Conservation (phyloP, 805 yeast species). For the Ascoidea tarda region DNA sequence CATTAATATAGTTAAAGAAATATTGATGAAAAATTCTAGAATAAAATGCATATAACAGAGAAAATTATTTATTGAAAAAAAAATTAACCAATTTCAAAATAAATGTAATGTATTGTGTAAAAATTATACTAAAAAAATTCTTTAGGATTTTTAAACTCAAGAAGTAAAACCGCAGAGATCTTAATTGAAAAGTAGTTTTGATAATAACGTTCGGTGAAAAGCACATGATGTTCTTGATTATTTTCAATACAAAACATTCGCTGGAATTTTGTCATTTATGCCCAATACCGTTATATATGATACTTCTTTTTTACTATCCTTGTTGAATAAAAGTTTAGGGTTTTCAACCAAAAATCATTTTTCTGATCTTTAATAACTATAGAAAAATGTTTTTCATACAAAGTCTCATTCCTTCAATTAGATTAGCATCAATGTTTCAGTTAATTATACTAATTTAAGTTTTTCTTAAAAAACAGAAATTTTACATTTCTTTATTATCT, state of each 20-base stretch:
- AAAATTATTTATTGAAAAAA: background rate
- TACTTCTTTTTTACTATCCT: background rate
- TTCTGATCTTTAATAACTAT: background rate
- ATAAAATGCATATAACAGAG: no score
- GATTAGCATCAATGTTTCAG: no score
- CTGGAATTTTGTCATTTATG: conserved; percentile 3
- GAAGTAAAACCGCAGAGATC: no score
- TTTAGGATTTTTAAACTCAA: no score
- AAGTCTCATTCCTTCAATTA: background rate
- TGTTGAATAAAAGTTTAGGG: background rate
- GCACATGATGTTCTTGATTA: background rate
- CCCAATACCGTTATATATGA: conserved; percentile 7
- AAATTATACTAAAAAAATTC: no score
- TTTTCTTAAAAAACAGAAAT: background rate
- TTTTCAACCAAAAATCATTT: background rate
- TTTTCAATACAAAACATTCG: background rate
- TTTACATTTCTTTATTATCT: background rate
- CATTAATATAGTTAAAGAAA: background rate
- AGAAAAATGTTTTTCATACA: background rate
- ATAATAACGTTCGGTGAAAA: background rate
- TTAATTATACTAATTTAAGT: background rate
- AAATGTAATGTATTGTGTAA: no score
- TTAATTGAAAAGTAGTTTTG: background rate
- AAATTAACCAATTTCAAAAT: no score
- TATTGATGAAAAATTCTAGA: background rate